These are phyloP conservation scores for Dujonia santamariae DNA, from an alignment of 1,139 yeast species.

Conservation along the genomic window DNA sequence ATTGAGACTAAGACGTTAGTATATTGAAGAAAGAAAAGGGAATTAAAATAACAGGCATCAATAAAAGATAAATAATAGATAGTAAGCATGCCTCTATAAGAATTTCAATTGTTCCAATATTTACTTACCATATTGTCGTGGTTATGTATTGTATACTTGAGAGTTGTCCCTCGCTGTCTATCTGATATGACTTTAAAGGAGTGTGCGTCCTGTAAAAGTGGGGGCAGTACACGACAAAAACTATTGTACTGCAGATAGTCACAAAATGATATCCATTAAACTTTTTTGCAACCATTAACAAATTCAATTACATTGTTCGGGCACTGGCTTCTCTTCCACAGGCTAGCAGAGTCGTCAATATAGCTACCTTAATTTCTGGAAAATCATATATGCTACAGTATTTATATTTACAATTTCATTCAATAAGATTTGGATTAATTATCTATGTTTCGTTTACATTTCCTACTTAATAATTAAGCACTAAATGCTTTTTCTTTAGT, in stretches of 20 bases:
- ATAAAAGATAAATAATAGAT: too few relatives aligned
- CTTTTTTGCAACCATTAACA: too few relatives aligned
- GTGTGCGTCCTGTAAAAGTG: neutral
- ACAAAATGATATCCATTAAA: too few relatives aligned
- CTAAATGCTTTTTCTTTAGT: constrained; percentile 11
- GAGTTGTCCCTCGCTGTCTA: neutral
- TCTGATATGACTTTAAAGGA: neutral
- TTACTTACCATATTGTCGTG: neutral
- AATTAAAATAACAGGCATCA: too few relatives aligned
- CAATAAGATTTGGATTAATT: neutral
- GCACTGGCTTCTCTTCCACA: too few relatives aligned
- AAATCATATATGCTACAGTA: neutral
- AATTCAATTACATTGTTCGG: too few relatives aligned
- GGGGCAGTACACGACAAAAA: too few relatives aligned
- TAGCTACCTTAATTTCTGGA: too few relatives aligned
- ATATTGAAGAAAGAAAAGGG: neutral
- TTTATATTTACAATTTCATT: neutral
- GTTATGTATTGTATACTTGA: neutral
- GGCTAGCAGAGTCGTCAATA: too few relatives aligned
- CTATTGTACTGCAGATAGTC: too few relatives aligned
- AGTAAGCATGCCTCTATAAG: too few relatives aligned
- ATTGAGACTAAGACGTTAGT: constrained; percentile 60
- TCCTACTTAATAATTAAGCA: constrained; percentile 13
- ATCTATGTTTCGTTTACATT: neutral
- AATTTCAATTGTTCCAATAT: neutral